Base-by-base conservation (phyloP, 306 rosid species). In the Purshia tridentata region DNA sequence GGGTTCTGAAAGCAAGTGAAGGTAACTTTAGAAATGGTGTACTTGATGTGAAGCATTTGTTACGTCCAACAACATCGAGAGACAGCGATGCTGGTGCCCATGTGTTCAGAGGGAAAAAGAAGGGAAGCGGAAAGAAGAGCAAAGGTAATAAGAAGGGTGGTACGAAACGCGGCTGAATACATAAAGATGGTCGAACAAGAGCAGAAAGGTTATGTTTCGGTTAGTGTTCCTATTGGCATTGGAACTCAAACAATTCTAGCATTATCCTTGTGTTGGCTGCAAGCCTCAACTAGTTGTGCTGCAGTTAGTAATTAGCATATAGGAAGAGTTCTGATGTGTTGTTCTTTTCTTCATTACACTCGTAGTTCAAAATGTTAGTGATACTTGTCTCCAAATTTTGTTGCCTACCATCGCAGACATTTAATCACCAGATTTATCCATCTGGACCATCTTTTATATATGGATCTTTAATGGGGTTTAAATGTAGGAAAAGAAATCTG, bases 11-110 rank as follows among this genome's bases (percentile, higher is more conserved):
- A 74, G 56, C 83, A 37, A 87, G 80, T 37, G 91, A 89, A 86
- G 96, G 92, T 69, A 75, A 69, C 29, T 89, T 91, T 79, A 91
- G 72, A 81, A 86, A 91, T 39, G 97, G 97, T n/a, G 81, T 83
- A 52, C 90, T 91, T 40, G 83, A 91, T 65, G 96, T 89, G 67
- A 89, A 85, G 73, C 92, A 84, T 84, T 59, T 91, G 75, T 79
- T 91, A 77, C 81, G 47, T 39, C 78, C 86, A 2, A 54, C 84
- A 35, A 81, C 85, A 52, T 60, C 88, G 7, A 77, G 79, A 75
- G 88, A 57, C 15, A 65, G 10, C 18, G 77, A 53, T 20, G 42
- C 63, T 29, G 77, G 73, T 49, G 40, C 53, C 39, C 76, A 15
- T 55, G 39, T 61, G 71, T 79, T 59, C 41, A 35, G 65, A 78